phyloP scores from a whole-genome alignment of 2,329 filamentous ascomycete genomes.

The Verticillium albo-atrum region DNA sequence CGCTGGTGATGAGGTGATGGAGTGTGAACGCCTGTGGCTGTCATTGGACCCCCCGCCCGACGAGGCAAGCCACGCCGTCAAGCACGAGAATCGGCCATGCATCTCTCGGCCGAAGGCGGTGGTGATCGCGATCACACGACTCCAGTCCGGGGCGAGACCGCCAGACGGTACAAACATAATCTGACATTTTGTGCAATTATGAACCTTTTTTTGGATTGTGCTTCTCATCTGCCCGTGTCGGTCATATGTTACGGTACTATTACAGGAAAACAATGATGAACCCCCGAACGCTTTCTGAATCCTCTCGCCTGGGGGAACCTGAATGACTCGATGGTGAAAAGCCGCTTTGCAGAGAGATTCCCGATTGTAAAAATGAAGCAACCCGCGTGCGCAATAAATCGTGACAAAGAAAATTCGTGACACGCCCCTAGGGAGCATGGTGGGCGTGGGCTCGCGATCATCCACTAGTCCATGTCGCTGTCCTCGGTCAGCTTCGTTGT shows the following conservation, averaged over 20 bases:
- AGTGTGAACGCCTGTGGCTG: background rate
- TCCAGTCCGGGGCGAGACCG: background rate
- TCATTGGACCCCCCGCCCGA: background rate
- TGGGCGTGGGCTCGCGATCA: background rate
- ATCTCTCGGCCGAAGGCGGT: background rate
- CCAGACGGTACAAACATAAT: too few species aligned
- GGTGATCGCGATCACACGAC: background rate
- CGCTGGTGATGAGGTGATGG: background rate
- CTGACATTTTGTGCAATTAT: background rate
- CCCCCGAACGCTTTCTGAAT: too few species aligned
- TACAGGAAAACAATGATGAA: too few species aligned
- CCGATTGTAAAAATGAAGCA: too few species aligned
- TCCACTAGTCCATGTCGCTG: background rate
- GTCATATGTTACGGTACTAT: too few species aligned
- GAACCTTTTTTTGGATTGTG: too few species aligned
- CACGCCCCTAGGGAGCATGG: background rate
- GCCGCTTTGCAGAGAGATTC: too few species aligned
- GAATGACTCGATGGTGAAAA: too few species aligned
- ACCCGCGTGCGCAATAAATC: too few species aligned
- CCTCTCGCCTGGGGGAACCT: too few species aligned
- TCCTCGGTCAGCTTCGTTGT: background rate
- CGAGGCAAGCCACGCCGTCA: background rate
- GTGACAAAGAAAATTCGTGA: background rate
- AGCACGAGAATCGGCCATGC: background rate
- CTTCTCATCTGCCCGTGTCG: too few species aligned